A percentile compares a stretch with the other conserved stretches of the same genome.
Conservation (phyloP, 148 eudicot species). For the Silene uniflora region DNA sequence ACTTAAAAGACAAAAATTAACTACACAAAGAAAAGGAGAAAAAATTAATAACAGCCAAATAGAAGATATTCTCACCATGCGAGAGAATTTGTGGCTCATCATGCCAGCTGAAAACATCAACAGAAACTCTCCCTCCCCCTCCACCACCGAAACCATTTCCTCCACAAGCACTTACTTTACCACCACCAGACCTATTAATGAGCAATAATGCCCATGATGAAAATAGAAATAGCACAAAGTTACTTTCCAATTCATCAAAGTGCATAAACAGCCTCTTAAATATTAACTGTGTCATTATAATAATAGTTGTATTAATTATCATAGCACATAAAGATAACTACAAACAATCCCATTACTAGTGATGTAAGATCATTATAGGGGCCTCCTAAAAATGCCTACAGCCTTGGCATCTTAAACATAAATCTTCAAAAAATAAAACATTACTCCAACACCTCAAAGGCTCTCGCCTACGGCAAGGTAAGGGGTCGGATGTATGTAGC, state of each 20-base stretch:
- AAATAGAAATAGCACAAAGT: conserved; percentile 7
- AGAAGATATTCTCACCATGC: conserved; percentile 57
- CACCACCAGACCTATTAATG: conserved; percentile 82
- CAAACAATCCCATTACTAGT: neutral
- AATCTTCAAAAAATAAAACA: neutral
- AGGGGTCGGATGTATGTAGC: too few species aligned
- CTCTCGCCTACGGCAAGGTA: neutral
- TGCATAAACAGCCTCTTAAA: neutral
- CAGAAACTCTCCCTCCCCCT: conserved; percentile 93
- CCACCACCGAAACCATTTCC: conserved; percentile 96
- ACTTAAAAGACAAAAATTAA: neutral
- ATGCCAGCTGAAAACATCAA: conserved; percentile 93
- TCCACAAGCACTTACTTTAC: conserved; percentile 81
- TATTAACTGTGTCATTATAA: neutral
- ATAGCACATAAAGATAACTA: neutral
- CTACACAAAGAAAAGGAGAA: conserved; percentile 1
- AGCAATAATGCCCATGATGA: conserved; percentile 12
- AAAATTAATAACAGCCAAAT: neutral
- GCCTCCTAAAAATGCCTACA: neutral
- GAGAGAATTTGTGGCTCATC: conserved; percentile 62
- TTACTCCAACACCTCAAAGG: neutral
- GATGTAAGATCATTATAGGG: neutral
- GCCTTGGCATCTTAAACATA: neutral
- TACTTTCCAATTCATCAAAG: neutral
- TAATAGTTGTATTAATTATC: neutral